Base-by-base conservation (phyloP, 148 eudicot species). In the Diospyros kaki region DNA sequence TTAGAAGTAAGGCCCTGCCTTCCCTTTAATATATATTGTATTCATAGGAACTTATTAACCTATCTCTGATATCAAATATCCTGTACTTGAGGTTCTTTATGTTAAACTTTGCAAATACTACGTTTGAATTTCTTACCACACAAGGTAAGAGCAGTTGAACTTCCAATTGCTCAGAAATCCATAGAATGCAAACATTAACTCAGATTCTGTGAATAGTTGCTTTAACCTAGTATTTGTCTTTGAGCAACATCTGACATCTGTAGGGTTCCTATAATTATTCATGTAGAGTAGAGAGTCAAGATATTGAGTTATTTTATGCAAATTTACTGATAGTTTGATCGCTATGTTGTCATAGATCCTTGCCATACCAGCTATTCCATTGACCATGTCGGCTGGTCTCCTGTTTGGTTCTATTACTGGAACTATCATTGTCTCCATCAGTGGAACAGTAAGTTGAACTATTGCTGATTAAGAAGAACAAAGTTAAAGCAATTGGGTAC, bases 331-430 rank as follows among this genome's bases (percentile, higher is more conserved):
- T 60, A 51, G 66, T 44, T 60, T 38, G 4, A 65, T 18, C 69
- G 46, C 42, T 73, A 43, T 82, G 8, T 68, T 76, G 46, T 53
- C 65, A 64, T 66, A 90, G 99, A 87, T 96, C 69, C 96, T 96
- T 84, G 99, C 99, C 76, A 86, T 96, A 82, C 99, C 99, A 64
- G 99, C 99, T 63, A 82, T 96, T 75, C 99, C 99, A 39, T 82
- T 96, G 90, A 96, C 99, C 43, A 87, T 96, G 97, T 93, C 99
- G 73, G 99, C 99, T 59, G 99, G 99, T 72, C 93, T 96, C 75
- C 89, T 96, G 40, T 96, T 96, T 82, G 99, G 99, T 70, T 82
- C 93, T 43, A 14, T 91, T 71, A 93, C 87, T 39, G 99, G 98
- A 64, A 96, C 99, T 3, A 81, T 96, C 45, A 80, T 96, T 68